Percentiles rank a stretch among this genome's conserved stretches.
phyloP scores from a whole-genome alignment of 2,329 filamentous ascomycete genomes.

The Ceratocystis huliohia region DNA sequence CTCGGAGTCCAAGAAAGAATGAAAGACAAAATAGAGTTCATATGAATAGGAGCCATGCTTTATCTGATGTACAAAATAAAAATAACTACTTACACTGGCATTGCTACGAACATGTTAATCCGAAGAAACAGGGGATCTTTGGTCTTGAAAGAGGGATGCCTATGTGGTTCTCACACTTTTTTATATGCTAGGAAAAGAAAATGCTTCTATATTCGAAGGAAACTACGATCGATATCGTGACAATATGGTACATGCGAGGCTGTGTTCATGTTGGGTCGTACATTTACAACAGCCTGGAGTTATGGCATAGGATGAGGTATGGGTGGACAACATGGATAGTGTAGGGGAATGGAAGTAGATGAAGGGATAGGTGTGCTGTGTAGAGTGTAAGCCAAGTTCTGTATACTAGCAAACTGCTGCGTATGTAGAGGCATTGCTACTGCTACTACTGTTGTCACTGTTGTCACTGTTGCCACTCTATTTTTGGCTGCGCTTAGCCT shows the following conservation, averaged over 20 bases:
- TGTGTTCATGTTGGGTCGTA: neutral
- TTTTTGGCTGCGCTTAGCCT: slow-evolving; percentile 37
- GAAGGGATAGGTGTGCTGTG: no score
- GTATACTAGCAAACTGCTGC: no score
- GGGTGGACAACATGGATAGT: no score
- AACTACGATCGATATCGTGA: slow-evolving; percentile 18
- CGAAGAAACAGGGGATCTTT: neutral
- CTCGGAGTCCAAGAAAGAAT: neutral
- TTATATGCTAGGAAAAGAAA: neutral
- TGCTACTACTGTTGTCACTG: no score
- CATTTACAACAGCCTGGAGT: neutral
- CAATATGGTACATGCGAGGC: slow-evolving; percentile 20
- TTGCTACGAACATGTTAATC: neutral
- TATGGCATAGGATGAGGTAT: neutral
- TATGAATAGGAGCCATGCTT: neutral
- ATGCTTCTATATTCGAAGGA: slow-evolving; percentile 7
- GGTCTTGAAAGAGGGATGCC: neutral
- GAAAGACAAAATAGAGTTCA: neutral
- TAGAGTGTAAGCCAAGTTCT: no score
- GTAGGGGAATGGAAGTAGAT: no score
- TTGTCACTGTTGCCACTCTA: neutral
- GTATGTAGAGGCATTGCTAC: no score
- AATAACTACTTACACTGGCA: neutral
- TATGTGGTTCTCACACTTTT: neutral
- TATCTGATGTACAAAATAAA: neutral